Evolutionary conservation across 139 green algal genomes (phyloP).

Genomic region (Chlorella sp.): DNA sequence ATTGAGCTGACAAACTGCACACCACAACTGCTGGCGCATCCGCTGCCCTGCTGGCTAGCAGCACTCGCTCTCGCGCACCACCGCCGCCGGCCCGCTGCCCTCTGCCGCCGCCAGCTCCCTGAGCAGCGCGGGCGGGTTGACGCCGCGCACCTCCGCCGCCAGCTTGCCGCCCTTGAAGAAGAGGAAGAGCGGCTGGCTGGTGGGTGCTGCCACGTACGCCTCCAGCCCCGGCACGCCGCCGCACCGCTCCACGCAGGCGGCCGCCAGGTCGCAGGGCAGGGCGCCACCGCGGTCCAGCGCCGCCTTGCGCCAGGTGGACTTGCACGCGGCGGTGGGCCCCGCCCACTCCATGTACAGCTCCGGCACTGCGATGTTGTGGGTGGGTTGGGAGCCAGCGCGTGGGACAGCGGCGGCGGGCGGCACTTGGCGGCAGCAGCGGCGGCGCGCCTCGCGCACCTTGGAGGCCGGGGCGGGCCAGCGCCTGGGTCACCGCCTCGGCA

Average conservation of each 20-base stretch:
- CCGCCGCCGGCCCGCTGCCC: no score
- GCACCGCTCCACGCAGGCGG: not conserved
- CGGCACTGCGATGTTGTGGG: not conserved
- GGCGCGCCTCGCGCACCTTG: not conserved
- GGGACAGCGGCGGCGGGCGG: no score
- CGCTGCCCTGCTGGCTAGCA: no score
- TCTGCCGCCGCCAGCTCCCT: no score
- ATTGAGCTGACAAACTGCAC: no score
- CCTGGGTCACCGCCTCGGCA: not conserved
- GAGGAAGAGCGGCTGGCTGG: slow-evolving; percentile 10
- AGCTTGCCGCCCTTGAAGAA: slow-evolving; percentile 20
- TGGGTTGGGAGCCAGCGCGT: not conserved
- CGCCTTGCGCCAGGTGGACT: slow-evolving; percentile 8
- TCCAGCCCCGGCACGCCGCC: not conserved
- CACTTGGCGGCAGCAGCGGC: not conserved
- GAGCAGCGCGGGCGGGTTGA: no score
- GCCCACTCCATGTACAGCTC: slow-evolving; percentile 13
- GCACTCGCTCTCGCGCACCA: no score
- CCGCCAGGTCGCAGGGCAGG: not conserved
- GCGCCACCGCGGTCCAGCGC: not conserved
- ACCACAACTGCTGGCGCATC: no score
- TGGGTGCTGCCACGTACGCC: not conserved
- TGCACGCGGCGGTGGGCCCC: not conserved
- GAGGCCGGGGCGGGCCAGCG: not conserved
- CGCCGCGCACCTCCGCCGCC: not conserved